A percentile compares a stretch with the other conserved stretches of the same genome.
phyloP scores from a whole-genome alignment of 2,329 filamentous ascomycete genomes.

The Fusarium fracticaudum region DNA sequence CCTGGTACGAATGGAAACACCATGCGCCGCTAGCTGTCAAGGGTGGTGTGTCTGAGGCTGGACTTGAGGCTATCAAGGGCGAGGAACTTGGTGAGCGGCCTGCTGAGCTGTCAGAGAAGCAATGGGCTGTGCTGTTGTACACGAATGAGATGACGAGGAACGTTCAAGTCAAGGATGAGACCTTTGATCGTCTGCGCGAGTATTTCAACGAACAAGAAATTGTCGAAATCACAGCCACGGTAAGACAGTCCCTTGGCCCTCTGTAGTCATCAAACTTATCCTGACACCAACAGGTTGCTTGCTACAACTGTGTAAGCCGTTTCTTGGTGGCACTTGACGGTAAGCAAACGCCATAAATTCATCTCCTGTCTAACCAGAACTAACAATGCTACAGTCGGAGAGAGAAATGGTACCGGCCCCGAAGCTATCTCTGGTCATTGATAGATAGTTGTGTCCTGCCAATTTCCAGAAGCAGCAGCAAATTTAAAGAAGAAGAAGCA shows the following conservation, averaged over 20 bases:
- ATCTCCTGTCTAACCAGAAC: conserved; percentile 23
- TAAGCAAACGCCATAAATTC: conserved; percentile 49
- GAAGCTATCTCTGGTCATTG: conserved; percentile 52
- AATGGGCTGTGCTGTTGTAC: conserved; percentile 77
- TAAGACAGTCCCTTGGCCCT: conserved; percentile 48
- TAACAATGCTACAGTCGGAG: conserved; percentile 59
- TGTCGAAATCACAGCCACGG: conserved; percentile 82
- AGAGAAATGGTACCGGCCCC: conserved; percentile 64
- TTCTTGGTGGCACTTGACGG: conserved; percentile 85
- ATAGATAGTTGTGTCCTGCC: conserved; percentile 14
- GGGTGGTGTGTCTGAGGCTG: conserved; percentile 65
- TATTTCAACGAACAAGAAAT: conserved; percentile 76
- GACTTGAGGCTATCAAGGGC: conserved; percentile 56
- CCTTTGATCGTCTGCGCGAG: conserved; percentile 70
- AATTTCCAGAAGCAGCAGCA: conserved; percentile 6
- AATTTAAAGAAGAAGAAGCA: neutral
- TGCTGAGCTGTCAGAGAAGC: conserved; percentile 61
- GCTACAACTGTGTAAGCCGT: conserved; percentile 86
- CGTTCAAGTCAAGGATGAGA: conserved; percentile 73
- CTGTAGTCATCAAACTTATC: neutral
- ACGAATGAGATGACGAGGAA: conserved; percentile 86
- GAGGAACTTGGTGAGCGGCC: conserved; percentile 45
- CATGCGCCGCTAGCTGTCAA: conserved; percentile 74
- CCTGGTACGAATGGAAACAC: conserved; percentile 87
- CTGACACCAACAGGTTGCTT: conserved; percentile 62